Conservation (phyloP, 1,284 basidiomycete genomes). For the Ganoderma boninense region DNA sequence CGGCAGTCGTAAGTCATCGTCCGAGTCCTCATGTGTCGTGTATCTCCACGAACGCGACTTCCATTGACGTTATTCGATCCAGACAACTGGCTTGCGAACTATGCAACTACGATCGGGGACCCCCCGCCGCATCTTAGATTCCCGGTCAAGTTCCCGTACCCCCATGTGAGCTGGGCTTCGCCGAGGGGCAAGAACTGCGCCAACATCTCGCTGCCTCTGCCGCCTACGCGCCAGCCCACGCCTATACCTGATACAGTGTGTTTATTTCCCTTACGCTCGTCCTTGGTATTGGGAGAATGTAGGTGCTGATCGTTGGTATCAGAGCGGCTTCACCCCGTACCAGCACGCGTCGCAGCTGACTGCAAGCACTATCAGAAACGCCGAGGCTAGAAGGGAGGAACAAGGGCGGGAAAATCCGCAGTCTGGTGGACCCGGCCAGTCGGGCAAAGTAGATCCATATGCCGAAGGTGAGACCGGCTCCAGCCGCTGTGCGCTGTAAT, state of each 20-base stretch:
- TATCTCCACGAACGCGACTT: neutral
- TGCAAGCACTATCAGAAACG: conserved; percentile 14
- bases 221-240: conserved; percentile 29
- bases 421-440: neutral
- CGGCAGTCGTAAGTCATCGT: conserved; percentile 34
- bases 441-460: conserved; percentile 38
- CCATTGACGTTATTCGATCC: neutral
- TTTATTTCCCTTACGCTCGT: neutral
- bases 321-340: conserved; percentile 31
- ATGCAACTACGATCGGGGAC: conserved; percentile 27
- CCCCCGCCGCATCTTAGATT: conserved; percentile 30
- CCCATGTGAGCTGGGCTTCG: conserved; percentile 35
- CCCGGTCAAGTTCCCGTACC: conserved; percentile 38
- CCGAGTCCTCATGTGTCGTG: no score
- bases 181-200: conserved; percentile 28
- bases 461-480: conserved; percentile 31
- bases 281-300: neutral
- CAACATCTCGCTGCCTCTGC: conserved; percentile 35
- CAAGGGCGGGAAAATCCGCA: conserved; percentile 3
- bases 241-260: conserved; percentile 30
- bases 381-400: neutral
- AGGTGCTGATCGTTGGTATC: neutral
- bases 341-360: conserved; percentile 28
- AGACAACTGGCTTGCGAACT: conserved; percentile 38
- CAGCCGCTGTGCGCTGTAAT: neutral